A percentile compares a stretch with the other conserved stretches of the same genome.
phyloP scores from a whole-genome alignment of 225 moss, liverwort and hornwort genomes.

The Thuidium tamariscinum region DNA sequence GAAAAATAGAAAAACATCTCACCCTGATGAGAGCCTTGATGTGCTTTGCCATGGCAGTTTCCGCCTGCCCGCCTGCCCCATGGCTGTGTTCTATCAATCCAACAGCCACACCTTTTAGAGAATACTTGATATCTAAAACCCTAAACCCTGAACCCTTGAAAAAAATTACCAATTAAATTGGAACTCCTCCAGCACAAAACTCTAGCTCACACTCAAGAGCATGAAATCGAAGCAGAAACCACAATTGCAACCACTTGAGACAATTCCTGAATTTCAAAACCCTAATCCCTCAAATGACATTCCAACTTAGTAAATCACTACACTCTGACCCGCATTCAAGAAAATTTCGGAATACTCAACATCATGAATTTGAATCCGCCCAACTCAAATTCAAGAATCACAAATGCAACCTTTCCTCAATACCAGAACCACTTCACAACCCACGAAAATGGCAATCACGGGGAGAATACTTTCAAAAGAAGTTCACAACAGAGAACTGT shows the following conservation, averaged over 20 bases:
- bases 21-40: conserved; percentile 73
- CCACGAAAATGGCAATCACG: background rate
- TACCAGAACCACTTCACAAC: background rate
- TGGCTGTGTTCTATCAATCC: conserved; percentile 44
- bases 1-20: background rate
- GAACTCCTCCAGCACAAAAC: background rate
- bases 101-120: background rate
- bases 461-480: background rate
- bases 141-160: background rate
- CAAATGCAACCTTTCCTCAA: background rate
- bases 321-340: background rate
- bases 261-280: background rate
- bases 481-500: background rate
- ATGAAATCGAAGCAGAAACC: background rate
- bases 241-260: background rate
- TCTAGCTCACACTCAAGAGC: background rate
- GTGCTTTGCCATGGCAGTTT: conserved; percentile 68
- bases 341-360: background rate
- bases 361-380: background rate
- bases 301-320: background rate
- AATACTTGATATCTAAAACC: background rate
- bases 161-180: background rate
- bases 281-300: background rate
- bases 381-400: background rate
- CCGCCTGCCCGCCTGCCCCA: conserved; percentile 11